Evolutionary conservation across 768 basidiomycete species (phyloP).

Genomic region (Russula sp.): DNA sequence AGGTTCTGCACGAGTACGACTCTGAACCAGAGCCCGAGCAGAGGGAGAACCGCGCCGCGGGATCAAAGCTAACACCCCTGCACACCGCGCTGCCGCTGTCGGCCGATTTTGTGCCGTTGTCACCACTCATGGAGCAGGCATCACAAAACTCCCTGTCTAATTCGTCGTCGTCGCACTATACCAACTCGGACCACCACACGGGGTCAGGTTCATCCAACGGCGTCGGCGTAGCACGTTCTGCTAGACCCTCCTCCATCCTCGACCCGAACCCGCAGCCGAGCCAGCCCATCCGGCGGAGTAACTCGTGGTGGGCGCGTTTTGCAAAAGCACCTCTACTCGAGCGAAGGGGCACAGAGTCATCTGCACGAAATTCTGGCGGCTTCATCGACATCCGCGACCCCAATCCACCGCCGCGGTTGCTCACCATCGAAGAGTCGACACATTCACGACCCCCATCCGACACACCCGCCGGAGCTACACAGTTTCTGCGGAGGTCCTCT

Average conservation of each 20-base stretch:
- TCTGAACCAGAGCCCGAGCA: constrained; percentile 16
- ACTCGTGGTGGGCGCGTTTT: constrained; percentile 77
- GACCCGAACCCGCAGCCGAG: constrained; percentile 35
- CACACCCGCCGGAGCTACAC: constrained; percentile 7
- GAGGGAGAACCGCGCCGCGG: constrained; percentile 4
- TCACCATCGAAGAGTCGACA: constrained; percentile 48
- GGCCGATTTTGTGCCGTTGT: constrained; percentile 29
- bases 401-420: constrained; percentile 60
- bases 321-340: constrained; percentile 59
- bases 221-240: constrained; percentile 19
- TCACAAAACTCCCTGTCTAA: constrained; percentile 24
- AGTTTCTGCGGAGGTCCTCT: constrained; percentile 7
- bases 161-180: constrained; percentile 13
- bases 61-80: not conserved
- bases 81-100: constrained; percentile 23
- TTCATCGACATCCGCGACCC: constrained; percentile 67
- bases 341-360: constrained; percentile 38
- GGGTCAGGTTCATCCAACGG: constrained; percentile 19
- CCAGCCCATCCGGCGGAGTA: constrained; percentile 52
- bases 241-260: constrained; percentile 37
- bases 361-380: constrained; percentile 19
- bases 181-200: constrained; percentile 8
- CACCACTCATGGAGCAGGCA: constrained; percentile 31
- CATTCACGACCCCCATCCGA: constrained; percentile 27
- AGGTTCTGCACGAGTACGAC: constrained; percentile 4